Evolutionary conservation across 768 basidiomycete species (phyloP).

Genomic region (Psilocybe cyanescens): DNA sequence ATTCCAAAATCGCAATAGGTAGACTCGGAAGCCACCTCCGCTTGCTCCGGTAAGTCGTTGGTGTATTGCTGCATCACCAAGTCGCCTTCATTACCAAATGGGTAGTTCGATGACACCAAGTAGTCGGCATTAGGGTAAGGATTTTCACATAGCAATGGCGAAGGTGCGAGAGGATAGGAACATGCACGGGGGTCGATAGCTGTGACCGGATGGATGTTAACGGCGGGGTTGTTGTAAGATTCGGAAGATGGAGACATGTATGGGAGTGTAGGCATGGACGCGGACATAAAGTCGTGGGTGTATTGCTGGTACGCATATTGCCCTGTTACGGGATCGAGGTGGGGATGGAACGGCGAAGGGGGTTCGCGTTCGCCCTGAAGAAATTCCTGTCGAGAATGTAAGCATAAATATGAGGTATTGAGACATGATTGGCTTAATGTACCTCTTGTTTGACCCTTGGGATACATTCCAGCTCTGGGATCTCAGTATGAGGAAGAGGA

Average conservation of each 20-base stretch:
- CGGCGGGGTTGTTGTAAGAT: too few relatives aligned
- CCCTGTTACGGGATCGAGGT: conserved; percentile 20
- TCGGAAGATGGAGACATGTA: background rate
- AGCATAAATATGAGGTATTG: background rate
- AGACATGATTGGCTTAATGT: background rate
- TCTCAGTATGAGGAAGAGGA: conserved; percentile 18
- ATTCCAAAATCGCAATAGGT: background rate
- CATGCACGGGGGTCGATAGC: too few relatives aligned
- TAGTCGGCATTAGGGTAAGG: too few relatives aligned
- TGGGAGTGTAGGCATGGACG: background rate
- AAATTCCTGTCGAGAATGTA: background rate
- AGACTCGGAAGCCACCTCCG: background rate
- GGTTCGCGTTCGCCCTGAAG: background rate
- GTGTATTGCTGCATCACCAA: too few relatives aligned
- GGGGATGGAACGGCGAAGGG: conserved; percentile 6
- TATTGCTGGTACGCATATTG: conserved; percentile 19
- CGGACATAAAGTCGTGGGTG: background rate
- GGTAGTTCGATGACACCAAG: too few relatives aligned
- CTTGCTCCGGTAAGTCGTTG: too few relatives aligned
- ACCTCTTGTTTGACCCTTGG: background rate
- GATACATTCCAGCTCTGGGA: conserved; percentile 25
- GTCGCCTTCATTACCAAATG: too few relatives aligned
- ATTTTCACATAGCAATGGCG: too few relatives aligned
- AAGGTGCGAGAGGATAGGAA: too few relatives aligned
- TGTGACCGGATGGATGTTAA: too few relatives aligned